phyloP scores from a whole-genome alignment of 2,329 filamentous ascomycete species.

The Raffaelea ambrosiae region DNA sequence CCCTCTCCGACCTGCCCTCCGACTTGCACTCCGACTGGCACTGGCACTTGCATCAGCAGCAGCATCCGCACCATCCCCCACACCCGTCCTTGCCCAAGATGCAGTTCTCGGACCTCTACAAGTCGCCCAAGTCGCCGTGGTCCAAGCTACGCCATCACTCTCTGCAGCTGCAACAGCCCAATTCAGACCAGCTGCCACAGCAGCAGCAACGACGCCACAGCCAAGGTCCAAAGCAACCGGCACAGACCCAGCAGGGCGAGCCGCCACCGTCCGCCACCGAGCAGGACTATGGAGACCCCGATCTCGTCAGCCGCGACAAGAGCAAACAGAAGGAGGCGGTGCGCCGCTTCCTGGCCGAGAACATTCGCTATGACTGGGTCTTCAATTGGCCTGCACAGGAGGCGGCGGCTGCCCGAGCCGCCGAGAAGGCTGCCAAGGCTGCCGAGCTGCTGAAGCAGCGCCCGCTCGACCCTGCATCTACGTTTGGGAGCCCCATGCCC shows the following conservation, averaged over 20 bases:
- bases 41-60: too few species aligned
- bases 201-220: slow-evolving; percentile 7
- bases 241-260: background rate
- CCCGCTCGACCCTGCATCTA: slow-evolving; percentile 5
- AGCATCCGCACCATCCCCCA: background rate
- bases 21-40: too few species aligned
- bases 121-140: slow-evolving; percentile 43
- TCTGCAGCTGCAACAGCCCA: slow-evolving; percentile 20
- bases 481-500: slow-evolving; percentile 6
- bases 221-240: slow-evolving; percentile 12
- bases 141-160: slow-evolving; percentile 39
- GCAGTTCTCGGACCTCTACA: slow-evolving; percentile 54
- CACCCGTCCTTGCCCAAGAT: slow-evolving; percentile 27
- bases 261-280: background rate
- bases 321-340: slow-evolving; percentile 55
- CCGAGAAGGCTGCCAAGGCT: background rate
- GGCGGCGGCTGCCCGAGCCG: background rate
- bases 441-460: slow-evolving; percentile 1
- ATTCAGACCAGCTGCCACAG: too few species aligned
- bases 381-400: slow-evolving; percentile 44
- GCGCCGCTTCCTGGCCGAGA: slow-evolving; percentile 42
- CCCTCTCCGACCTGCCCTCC: too few species aligned
- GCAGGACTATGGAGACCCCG: slow-evolving; percentile 43
- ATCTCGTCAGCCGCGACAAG: slow-evolving; percentile 55
- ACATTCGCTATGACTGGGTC: slow-evolving; percentile 51